phyloP scores from a whole-genome alignment of 305 asterid genomes.

The Ilex paraguariensis region DNA sequence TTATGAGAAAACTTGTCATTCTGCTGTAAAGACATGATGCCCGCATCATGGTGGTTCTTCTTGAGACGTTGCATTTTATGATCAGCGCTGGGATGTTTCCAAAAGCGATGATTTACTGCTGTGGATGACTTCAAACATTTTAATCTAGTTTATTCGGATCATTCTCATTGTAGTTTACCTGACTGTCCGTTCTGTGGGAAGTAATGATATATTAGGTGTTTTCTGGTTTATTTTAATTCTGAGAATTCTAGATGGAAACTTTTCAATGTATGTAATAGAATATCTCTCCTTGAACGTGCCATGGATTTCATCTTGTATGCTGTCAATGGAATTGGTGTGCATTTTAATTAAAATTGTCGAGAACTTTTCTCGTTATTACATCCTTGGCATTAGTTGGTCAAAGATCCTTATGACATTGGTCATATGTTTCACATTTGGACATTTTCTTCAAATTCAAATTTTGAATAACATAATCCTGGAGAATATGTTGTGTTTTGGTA shows the following conservation, averaged over 20 bases:
- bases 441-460: background rate
- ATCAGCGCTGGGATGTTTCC: background rate
- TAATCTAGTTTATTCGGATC: background rate
- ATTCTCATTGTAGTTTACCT: background rate
- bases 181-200: background rate
- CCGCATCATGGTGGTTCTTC: background rate
- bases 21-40: background rate
- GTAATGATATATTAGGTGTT: background rate
- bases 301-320: too few relatives aligned
- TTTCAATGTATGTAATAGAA: too few relatives aligned
- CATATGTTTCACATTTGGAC: background rate
- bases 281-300: too few relatives aligned
- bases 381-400: background rate
- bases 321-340: too few relatives aligned
- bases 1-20: too few relatives aligned
- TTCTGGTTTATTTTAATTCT: background rate
- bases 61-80: background rate
- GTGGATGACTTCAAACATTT: background rate
- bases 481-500: constrained; percentile 26
- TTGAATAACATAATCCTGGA: constrained; percentile 15
- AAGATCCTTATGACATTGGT: background rate
- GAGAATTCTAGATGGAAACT: too few relatives aligned
- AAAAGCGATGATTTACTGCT: too few relatives aligned
- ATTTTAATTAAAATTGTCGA: too few relatives aligned
- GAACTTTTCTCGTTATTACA: too few relatives aligned